Percentiles rank a stretch among this genome's conserved stretches.
These are phyloP conservation scores for Abortiporus biennis DNA, from an alignment of 1,284 basidiomycete genomes.

Conservation along the genomic window DNA sequence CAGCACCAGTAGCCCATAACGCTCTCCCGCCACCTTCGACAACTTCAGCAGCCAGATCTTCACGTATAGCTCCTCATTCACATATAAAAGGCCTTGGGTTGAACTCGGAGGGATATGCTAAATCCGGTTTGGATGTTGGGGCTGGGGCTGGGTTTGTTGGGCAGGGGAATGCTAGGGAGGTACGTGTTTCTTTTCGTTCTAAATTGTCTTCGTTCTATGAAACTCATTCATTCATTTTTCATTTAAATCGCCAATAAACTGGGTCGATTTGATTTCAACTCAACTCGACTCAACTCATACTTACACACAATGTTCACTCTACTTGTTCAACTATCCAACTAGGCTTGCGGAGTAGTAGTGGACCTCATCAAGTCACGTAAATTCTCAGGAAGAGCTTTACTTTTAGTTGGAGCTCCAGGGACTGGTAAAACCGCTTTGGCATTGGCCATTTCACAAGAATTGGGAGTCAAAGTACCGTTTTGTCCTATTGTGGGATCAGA, in stretches of 20 bases:
- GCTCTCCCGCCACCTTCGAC: constrained; percentile 63
- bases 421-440: constrained; percentile 97
- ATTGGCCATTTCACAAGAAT: constrained; percentile 88
- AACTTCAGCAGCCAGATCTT: constrained; percentile 59
- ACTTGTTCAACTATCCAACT: neutral
- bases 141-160: constrained; percentile 89
- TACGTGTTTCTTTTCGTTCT: constrained; percentile 28
- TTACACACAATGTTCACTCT: no score
- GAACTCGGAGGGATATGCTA: constrained; percentile 78
- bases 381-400: constrained; percentile 86
- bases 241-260: no score
- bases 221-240: neutral
- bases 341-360: constrained; percentile 91
- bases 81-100: constrained; percentile 96
- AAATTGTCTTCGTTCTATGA: neutral
- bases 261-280: constrained; percentile 4
- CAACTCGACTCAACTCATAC: neutral
- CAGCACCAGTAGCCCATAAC: constrained; percentile 63
- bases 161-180: constrained; percentile 88
- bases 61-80: constrained; percentile 88
- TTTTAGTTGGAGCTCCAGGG: constrained; percentile 87
- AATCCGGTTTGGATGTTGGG: no score
- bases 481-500: constrained; percentile 98
- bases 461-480: constrained; percentile 94
- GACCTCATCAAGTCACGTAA: constrained; percentile 86